These are phyloP conservation scores for Proteromonas lacertae DNA, from an alignment of 352 stramenopile species.

Conservation along the genomic window DNA sequence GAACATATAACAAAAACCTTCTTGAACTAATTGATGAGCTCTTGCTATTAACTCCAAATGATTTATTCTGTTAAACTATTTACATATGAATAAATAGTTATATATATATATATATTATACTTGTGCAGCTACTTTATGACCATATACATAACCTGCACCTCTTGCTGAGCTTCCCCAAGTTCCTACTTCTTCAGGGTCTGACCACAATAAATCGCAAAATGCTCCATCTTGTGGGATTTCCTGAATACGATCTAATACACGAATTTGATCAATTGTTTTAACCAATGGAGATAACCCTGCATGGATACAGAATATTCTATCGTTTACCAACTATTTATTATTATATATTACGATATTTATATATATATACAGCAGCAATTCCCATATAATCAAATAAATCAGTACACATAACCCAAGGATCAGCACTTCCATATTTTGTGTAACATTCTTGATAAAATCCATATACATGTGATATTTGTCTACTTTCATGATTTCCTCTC, in stretches of 20 bases:
- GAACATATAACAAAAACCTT: constrained; percentile 63
- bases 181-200: constrained; percentile 52
- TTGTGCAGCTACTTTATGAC: constrained; percentile 8
- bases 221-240: constrained; percentile 78
- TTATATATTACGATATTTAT: not conserved
- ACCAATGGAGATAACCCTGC: constrained; percentile 39
- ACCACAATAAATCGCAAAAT: constrained; percentile 90
- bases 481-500: constrained; percentile 68
- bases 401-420: constrained; percentile 65
- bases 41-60: constrained; percentile 53
- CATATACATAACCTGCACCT: constrained; percentile 14
- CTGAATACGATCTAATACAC: constrained; percentile 57
- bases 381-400: constrained; percentile 14
- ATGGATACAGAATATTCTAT: constrained; percentile 60
- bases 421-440: constrained; percentile 91
- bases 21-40: constrained; percentile 74
- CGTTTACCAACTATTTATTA: constrained; percentile 27
- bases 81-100: not conserved
- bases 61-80: constrained; percentile 68
- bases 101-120: not conserved
- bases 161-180: constrained; percentile 11
- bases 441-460: constrained; percentile 96
- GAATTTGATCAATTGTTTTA: constrained; percentile 55
- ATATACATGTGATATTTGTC: constrained; percentile 61
- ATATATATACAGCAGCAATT: constrained; percentile 5